Evolutionary conservation across 495 filamentous ascomycete genomes (phyloP), one percentile per base, ranked within the genome.

Genomic region (Cercophora samala): DNA sequence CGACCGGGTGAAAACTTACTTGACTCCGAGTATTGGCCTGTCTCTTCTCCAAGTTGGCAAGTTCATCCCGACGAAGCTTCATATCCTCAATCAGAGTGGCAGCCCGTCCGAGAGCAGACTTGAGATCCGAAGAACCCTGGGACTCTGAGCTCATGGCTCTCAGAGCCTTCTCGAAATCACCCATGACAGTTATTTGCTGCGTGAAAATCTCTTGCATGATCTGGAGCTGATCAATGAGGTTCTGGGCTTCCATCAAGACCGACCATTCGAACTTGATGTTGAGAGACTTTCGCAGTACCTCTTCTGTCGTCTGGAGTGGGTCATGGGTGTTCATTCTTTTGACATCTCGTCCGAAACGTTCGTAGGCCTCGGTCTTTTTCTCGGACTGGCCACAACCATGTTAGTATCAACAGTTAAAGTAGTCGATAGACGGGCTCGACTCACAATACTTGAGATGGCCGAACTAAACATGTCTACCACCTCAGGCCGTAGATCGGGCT

Each of bases 141-240:
- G 63, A 18, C 24, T 69, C 64, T 5, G 53, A 53, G 23, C 51
- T 42, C 64, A 70, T 64, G 0, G 26, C 70, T 11, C 70, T 68
- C 58, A 42, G 68, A 3, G 88, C 86, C 64, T 86, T 85, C 5
- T 87, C 72, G 65, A 90, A 87, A 70, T 82, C 82, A 32, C 83
- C 80, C 64, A 90, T 82, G 19, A 85, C 83, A 58, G 82, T 83
- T 59, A 86, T 78, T 65, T 91, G 86, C 29, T 87, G 74, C 25
- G 91, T 91, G 66, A 89, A 86, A 46, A 92, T 78, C 72, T 91
- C 90, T 61, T 91, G 89, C 51, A 87, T 83, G 64, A 91, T 89
- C 19, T 74, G 72, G 22, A 74, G 65, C 62, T 74, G 69, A 24
- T 74, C 72, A 25, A 74, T 72, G 46, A 74, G 65, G 70, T 91